phyloP scores from a whole-genome alignment of 2,329 filamentous ascomycete genomes.

The Fusarium haematococcum region DNA sequence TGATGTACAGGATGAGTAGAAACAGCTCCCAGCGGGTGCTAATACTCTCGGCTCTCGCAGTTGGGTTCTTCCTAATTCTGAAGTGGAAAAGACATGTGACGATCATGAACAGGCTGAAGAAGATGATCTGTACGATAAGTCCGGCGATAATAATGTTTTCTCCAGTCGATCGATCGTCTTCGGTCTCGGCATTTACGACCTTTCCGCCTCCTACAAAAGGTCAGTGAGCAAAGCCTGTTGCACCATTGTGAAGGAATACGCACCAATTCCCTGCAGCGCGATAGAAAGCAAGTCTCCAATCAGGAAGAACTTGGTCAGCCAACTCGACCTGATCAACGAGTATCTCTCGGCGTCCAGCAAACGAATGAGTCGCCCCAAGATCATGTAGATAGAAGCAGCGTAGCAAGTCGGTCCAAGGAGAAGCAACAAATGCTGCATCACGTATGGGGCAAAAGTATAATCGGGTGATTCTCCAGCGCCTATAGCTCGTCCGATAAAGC shows the following conservation, averaged over 20 bases:
- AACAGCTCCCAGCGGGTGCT: conserved; percentile 38
- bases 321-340: conserved; percentile 54
- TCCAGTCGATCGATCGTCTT: conserved; percentile 45
- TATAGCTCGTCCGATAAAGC: conserved; percentile 60
- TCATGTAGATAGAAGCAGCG: conserved; percentile 59
- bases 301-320: conserved; percentile 62
- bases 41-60: background rate
- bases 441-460: conserved; percentile 46
- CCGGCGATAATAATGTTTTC: conserved; percentile 62
- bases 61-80: background rate
- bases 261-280: conserved; percentile 31
- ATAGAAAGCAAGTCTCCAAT: conserved; percentile 59
- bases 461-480: conserved; percentile 52
- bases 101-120: conserved; percentile 63
- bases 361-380: conserved; percentile 52
- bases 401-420: conserved; percentile 53
- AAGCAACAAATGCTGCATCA: conserved; percentile 51
- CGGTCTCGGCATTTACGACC: conserved; percentile 15
- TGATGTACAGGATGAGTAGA: conserved; percentile 25
- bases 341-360: conserved; percentile 50
- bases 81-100: conserved; percentile 47
- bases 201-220: conserved; percentile 13
- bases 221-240: too few relatives aligned
- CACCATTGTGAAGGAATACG: background rate
- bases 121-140: conserved; percentile 63